A percentile compares a stretch with the other conserved stretches of the same genome.
Conservation (phyloP, 208 protist genomes). For the Herpetomonas tarakana region DNA sequence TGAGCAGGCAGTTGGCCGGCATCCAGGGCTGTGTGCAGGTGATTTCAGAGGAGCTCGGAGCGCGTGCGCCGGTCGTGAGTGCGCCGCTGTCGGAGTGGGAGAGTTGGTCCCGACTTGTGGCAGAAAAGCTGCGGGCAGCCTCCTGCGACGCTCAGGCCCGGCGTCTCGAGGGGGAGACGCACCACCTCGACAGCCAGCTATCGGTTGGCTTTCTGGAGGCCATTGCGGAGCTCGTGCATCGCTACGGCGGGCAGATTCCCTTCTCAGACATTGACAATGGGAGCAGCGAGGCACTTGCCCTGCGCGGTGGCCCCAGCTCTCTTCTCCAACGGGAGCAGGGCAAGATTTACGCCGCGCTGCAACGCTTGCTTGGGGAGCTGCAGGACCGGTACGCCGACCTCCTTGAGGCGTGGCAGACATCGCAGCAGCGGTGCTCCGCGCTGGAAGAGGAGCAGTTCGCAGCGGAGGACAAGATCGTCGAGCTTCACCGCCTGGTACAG, state of each 20-base stretch:
- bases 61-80: not conserved
- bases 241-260: slow-evolving; percentile 37
- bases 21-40: not conserved
- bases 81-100: not conserved
- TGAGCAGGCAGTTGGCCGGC: not conserved
- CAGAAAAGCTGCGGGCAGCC: slow-evolving; percentile 14
- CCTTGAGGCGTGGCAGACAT: slow-evolving; percentile 44
- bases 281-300: not conserved
- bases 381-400: slow-evolving; percentile 16
- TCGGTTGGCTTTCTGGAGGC: slow-evolving; percentile 35
- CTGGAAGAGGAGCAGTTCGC: slow-evolving; percentile 51
- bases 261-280: not conserved
- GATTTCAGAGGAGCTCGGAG: not conserved
- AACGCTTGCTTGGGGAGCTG: slow-evolving; percentile 21
- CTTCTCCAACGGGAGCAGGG: not conserved
- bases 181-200: not conserved
- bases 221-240: slow-evolving; percentile 28
- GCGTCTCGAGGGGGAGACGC: slow-evolving; percentile 9
- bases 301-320: not conserved
- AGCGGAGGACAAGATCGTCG: slow-evolving; percentile 57
- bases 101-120: not conserved
- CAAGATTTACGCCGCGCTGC: slow-evolving; percentile 8
- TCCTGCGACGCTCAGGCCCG: slow-evolving; percentile 4
- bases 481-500: slow-evolving; percentile 71
- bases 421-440: slow-evolving; percentile 41